A percentile compares a stretch with the other conserved stretches of the same genome.
phyloP scores from a whole-genome alignment of 495 filamentous ascomycete genomes.

The Aspergillus baeticus region DNA sequence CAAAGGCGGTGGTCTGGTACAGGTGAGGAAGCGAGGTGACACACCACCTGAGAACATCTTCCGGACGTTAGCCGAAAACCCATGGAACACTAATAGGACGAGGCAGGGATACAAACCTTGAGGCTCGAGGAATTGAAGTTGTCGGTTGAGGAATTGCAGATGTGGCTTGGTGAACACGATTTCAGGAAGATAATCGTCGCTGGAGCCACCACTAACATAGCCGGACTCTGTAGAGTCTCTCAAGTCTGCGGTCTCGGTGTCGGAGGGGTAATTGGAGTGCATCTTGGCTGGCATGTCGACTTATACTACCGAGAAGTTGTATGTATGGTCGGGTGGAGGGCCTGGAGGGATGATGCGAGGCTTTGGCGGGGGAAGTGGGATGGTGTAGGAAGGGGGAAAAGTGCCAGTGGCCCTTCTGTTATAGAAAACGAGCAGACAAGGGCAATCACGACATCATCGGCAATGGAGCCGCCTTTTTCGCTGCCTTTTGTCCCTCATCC shows the following conservation, averaged over 20 bases:
- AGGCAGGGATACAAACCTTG: constrained; percentile 48
- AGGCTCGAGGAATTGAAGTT: constrained; percentile 78
- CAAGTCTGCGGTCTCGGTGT: constrained; percentile 36
- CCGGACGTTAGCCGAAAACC: constrained; percentile 23
- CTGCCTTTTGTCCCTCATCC: constrained; percentile 25
- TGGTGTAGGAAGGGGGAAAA: constrained; percentile 19
- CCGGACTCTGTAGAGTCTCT: constrained; percentile 71
- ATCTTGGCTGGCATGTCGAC: constrained; percentile 44
- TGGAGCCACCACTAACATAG: constrained; percentile 75
- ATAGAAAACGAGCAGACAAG: constrained; percentile 30
- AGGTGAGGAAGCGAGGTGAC: constrained; percentile 85
- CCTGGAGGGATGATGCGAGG: not conserved
- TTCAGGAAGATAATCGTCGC: constrained; percentile 63
- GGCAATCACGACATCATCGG: constrained; percentile 39
- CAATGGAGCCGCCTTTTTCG: constrained; percentile 22
- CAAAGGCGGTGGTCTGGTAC: constrained; percentile 97
- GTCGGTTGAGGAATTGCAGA: constrained; percentile 83
- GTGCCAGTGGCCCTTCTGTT: constrained; percentile 27
- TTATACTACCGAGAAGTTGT: constrained; percentile 8
- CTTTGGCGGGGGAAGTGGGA: constrained; percentile 14
- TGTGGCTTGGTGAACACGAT: constrained; percentile 88
- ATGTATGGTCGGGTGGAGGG: not conserved
- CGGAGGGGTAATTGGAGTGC: constrained; percentile 38
- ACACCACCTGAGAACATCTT: constrained; percentile 90
- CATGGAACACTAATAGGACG: constrained; percentile 9